Base-by-base conservation (phyloP, 148 eudicot species). In the Silene latifolia region DNA sequence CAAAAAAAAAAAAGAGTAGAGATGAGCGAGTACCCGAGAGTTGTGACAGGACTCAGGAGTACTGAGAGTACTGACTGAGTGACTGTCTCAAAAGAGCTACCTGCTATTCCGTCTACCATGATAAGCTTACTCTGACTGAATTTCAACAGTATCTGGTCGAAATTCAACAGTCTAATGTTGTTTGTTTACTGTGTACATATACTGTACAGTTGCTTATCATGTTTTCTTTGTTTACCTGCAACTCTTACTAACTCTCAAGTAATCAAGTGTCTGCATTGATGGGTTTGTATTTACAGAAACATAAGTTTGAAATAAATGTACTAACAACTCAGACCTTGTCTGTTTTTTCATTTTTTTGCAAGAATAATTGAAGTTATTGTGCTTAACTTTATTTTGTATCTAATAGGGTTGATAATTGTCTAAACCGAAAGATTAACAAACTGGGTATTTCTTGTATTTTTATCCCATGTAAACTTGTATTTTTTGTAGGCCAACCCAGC, bases 141-240 rank as follows among this genome's bases (percentile, higher is more conserved):
- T 4, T 13, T 21, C 23, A 69, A 69, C 72, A 20, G 47, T 19
- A 32, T 32, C 15, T 17, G 4, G 57, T 48, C 29, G 24, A 46
- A 69, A 7, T 20, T 29, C 14, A 59, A 57, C 67, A 76, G 24
- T 53, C 71, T 60, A 32, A 62, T 67, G 56, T 58, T 67, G 67
- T 67, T 76, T 72, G 83, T 76, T 72, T n/a, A 8, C 14, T 80
- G 71, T 42, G 83, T 69, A 47, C 71, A 63, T 76, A 21, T 48
- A 15, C 17, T 77, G 80, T 76, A 67, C 59, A 76, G 73, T 65
- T 69, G 14, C 35, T 15, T 15, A 29, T 20, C 27, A 51, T 20
- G 12, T 54, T 65, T 20, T 70, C 66, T 44, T 27, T 6, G 14
- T 53, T 7, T 1, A 35, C 63, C 46, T 78, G 15, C 70, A 39